Percentiles rank a stretch among this genome's conserved stretches.
Conservation (phyloP, 495 filamentous ascomycete genomes). For the Tuber brumale region DNA sequence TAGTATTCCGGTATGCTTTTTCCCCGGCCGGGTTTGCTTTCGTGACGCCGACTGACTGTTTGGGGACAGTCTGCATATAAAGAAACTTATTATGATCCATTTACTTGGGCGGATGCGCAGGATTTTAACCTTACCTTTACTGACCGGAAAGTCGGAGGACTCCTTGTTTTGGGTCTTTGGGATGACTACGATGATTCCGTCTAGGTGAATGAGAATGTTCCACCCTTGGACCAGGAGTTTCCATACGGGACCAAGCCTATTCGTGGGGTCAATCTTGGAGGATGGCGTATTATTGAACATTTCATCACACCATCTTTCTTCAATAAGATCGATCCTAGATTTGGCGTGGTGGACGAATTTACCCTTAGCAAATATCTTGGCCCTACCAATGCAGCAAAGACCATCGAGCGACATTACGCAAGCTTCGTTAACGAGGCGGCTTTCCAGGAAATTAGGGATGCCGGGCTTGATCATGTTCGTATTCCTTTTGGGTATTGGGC, state of each 20-base stretch:
- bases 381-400: slow-evolving; percentile 51
- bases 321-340: slow-evolving; percentile 51
- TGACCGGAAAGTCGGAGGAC: slow-evolving; percentile 68
- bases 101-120: slow-evolving; percentile 82
- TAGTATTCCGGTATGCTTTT: slow-evolving; percentile 31
- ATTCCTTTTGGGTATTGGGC: slow-evolving; percentile 97
- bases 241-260: slow-evolving; percentile 74
- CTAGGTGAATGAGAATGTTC: slow-evolving; percentile 69
- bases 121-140: slow-evolving; percentile 97
- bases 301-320: slow-evolving; percentile 95
- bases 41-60: slow-evolving; percentile 28
- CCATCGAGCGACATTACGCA: slow-evolving; percentile 83
- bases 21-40: not conserved
- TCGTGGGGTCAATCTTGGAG: slow-evolving; percentile 85
- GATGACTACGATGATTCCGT: slow-evolving; percentile 79
- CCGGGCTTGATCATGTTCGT: slow-evolving; percentile 91
- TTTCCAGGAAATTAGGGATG: slow-evolving; percentile 74
- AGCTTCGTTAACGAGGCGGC: slow-evolving; percentile 76
- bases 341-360: slow-evolving; percentile 76
- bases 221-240: slow-evolving; percentile 64
- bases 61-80: slow-evolving; percentile 47
- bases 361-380: slow-evolving; percentile 69
- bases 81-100: slow-evolving; percentile 79
- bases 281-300: slow-evolving; percentile 89
- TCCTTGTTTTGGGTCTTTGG: slow-evolving; percentile 84